Evolutionary conservation across 148 eudicot genomes (phyloP).

Genomic region (Rhododendron ovatum): DNA sequence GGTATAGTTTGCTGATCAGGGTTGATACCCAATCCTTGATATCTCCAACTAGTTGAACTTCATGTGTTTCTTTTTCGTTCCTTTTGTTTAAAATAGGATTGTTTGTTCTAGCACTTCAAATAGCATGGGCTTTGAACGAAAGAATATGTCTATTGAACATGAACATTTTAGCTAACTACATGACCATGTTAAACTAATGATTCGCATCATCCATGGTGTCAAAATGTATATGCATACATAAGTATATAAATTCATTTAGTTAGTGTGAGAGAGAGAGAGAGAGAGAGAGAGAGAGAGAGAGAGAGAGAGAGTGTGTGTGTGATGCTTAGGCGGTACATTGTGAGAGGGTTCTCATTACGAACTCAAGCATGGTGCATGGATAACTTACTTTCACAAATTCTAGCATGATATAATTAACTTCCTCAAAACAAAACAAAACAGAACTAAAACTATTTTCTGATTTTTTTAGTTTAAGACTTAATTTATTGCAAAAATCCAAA

Average conservation of each 20-base stretch:
- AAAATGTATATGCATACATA: too few species aligned
- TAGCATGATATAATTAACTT: too few species aligned
- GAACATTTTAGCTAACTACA: neutral
- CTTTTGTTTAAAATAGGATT: neutral
- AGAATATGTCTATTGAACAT: neutral
- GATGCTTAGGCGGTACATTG: neutral
- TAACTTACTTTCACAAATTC: neutral
- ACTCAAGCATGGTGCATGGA: neutral
- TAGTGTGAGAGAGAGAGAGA: too few species aligned
- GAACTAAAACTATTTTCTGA: too few species aligned
- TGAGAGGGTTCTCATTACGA: neutral
- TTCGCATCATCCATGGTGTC: neutral
- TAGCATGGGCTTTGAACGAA: neutral
- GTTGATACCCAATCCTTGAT: neutral
- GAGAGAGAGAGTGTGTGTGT: neutral
- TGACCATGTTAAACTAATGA: neutral
- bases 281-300: too few species aligned
- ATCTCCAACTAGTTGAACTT: neutral
- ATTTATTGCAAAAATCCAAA: too few species aligned
- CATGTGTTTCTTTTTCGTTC: neutral
- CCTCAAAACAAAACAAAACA: too few species aligned
- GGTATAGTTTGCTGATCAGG: neutral
- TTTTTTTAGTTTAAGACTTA: too few species aligned
- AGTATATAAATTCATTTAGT: too few species aligned
- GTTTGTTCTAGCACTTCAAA: neutral